A percentile compares a stretch with the other conserved stretches of the same genome.
phyloP scores from a whole-genome alignment of 2,329 filamentous ascomycete genomes.

The Xylariales sp. region DNA sequence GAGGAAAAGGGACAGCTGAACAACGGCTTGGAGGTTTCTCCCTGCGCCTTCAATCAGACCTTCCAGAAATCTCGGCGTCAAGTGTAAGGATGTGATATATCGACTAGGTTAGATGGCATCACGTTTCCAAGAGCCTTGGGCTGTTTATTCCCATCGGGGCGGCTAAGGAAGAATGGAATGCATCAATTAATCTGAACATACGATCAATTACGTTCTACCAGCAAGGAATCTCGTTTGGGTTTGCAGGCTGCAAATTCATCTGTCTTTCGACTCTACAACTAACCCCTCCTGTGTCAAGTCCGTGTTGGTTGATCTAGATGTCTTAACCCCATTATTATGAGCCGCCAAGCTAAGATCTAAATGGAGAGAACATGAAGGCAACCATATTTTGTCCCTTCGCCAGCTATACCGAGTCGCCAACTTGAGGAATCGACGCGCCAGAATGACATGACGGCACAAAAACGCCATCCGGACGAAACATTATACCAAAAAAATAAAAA shows the following conservation, averaged over 20 bases:
- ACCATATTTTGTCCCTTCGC: background rate
- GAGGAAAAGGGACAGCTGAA: constrained; percentile 1
- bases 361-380: background rate
- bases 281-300: background rate
- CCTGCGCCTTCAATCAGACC: background rate
- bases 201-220: background rate
- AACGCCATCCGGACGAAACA: background rate
- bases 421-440: background rate
- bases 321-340: background rate
- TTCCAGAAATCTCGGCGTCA: background rate
- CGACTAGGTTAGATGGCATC: background rate
- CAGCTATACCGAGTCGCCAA: background rate
- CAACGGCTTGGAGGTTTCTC: background rate
- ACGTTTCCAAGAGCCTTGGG: background rate
- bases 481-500: background rate
- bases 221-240: background rate
- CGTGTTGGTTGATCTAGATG: background rate
- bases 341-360: background rate
- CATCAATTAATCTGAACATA: background rate
- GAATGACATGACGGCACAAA: background rate
- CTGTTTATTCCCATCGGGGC: background rate
- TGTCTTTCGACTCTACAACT: background rate
- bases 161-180: background rate
- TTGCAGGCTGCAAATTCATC: background rate
- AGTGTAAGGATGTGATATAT: constrained; percentile 6